Percentiles rank a stretch among this genome's conserved stretches.
These are phyloP conservation scores for Solanum arcanum DNA, from an alignment of 257 asterid species.

Conservation along the genomic window DNA sequence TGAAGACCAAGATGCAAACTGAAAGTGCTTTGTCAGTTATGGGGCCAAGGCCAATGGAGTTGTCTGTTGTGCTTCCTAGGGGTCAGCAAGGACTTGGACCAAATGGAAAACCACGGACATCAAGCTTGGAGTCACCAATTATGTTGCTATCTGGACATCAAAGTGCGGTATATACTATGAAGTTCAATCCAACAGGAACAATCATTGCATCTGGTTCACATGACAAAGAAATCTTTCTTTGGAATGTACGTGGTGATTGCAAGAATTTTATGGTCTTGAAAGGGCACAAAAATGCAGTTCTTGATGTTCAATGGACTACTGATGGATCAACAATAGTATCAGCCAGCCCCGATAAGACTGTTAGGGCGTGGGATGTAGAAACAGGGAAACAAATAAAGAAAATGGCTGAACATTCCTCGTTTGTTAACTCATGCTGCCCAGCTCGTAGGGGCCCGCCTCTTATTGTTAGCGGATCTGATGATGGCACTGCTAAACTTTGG, in stretches of 20 bases:
- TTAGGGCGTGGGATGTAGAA: conserved; percentile 96
- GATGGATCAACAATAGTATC: conserved; percentile 88
- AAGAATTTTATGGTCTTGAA: conserved; percentile 77
- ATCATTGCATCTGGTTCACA: conserved; percentile 90
- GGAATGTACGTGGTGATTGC: conserved; percentile 85
- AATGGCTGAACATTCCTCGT: conserved; percentile 84
- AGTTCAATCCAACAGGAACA: conserved; percentile 85
- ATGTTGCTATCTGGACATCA: conserved; percentile 89
- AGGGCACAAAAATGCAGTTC: conserved; percentile 94
- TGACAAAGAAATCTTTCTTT: conserved; percentile 80
- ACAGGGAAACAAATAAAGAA: conserved; percentile 90
- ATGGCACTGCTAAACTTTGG: conserved; percentile 98
- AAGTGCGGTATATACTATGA: conserved; percentile 83
- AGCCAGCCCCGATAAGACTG: conserved; percentile 87
- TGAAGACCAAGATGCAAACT: conserved; percentile 45
- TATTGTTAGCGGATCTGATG: conserved; percentile 94
- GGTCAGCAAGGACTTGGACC: conserved; percentile 40
- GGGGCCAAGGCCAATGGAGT: conserved; percentile 72
- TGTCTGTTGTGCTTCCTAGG: conserved; percentile 30
- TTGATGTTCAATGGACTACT: conserved; percentile 88
- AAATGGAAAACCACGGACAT: conserved; percentile 59
- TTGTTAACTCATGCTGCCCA: conserved; percentile 82
- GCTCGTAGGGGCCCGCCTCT: conserved; percentile 97
- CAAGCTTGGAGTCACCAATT: conserved; percentile 85
- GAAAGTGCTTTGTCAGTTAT: conserved; percentile 82